A percentile compares a stretch with the other conserved stretches of the same genome.
phyloP scores from a whole-genome alignment of 2,329 filamentous ascomycete species.

The Periconia sp. region DNA sequence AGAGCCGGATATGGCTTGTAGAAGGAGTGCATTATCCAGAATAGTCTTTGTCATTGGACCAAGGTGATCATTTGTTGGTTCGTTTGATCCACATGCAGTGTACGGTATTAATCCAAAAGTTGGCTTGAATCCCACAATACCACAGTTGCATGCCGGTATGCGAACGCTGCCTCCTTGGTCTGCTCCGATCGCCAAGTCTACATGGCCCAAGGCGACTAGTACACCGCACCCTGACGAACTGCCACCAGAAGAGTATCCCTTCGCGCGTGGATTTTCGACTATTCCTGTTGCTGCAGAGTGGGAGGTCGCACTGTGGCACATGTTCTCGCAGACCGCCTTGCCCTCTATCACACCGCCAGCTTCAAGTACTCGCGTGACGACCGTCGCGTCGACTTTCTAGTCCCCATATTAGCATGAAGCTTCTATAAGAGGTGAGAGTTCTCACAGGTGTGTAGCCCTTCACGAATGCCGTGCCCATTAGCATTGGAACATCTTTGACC shows the following conservation, averaged over 20 bases:
- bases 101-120: constrained; percentile 61
- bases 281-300: constrained; percentile 47
- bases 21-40: constrained; percentile 50
- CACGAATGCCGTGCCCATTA: constrained; percentile 36
- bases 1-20: constrained; percentile 55
- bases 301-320: constrained; percentile 39
- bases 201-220: constrained; percentile 52
- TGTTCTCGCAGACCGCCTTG: constrained; percentile 41
- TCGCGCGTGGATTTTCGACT: constrained; percentile 54
- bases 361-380: constrained; percentile 35
- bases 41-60: constrained; percentile 55
- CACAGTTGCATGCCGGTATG: constrained; percentile 49
- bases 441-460: constrained; percentile 26
- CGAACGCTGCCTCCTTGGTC: constrained; percentile 58
- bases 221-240: constrained; percentile 57
- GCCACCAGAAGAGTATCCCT: constrained; percentile 57
- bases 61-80: constrained; percentile 59
- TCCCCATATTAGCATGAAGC: constrained; percentile 11
- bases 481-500: constrained; percentile 38
- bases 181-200: constrained; percentile 56
- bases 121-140: constrained; percentile 57
- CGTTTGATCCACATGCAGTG: constrained; percentile 56
- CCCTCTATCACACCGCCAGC: constrained; percentile 33
- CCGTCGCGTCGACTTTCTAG: constrained; percentile 33
- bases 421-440: constrained; percentile 11